Percentiles rank a stretch among this genome's conserved stretches.
Evolutionary conservation across 805 yeast genomes (phyloP).

Genomic region (Lipomyces yamadae): DNA sequence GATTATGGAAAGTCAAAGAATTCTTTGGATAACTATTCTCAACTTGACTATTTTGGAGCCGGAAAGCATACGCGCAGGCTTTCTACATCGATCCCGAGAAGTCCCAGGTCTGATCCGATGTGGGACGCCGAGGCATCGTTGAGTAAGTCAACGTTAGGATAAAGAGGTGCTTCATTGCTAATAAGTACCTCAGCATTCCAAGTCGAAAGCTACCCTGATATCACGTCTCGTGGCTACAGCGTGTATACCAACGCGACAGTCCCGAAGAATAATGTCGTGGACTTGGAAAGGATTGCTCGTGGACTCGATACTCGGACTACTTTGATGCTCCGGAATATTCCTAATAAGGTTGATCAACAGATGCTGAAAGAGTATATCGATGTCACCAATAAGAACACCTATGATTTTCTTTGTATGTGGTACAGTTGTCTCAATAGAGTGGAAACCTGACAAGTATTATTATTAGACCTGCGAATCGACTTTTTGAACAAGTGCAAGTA

Average conservation of each 20-base stretch:
- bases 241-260: constrained; percentile 43
- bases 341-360: constrained; percentile 56
- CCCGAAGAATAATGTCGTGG: constrained; percentile 48
- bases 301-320: constrained; percentile 56
- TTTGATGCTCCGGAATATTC: constrained; percentile 59
- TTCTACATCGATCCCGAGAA: constrained; percentile 10
- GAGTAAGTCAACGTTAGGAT: constrained; percentile 17
- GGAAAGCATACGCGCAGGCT: constrained; percentile 9
- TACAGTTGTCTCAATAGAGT: neutral
- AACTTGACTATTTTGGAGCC: constrained; percentile 17
- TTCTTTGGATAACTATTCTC: constrained; percentile 8
- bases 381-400: constrained; percentile 49
- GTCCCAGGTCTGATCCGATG: constrained; percentile 11
- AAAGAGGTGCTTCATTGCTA: neutral
- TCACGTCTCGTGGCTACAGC: constrained; percentile 24
- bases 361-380: constrained; percentile 55
- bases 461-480: constrained; percentile 55
- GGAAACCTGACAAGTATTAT: neutral
- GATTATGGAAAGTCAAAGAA: constrained; percentile 9
- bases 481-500: constrained; percentile 57
- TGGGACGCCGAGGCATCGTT: constrained; percentile 33
- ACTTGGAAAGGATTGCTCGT: constrained; percentile 48
- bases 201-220: constrained; percentile 29
- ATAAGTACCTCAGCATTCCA: constrained; percentile 26
- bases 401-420: constrained; percentile 50